These are phyloP conservation scores for Tolypocladium inflatum DNA, from an alignment of 2,329 filamentous ascomycete species.

Conservation along the genomic window DNA sequence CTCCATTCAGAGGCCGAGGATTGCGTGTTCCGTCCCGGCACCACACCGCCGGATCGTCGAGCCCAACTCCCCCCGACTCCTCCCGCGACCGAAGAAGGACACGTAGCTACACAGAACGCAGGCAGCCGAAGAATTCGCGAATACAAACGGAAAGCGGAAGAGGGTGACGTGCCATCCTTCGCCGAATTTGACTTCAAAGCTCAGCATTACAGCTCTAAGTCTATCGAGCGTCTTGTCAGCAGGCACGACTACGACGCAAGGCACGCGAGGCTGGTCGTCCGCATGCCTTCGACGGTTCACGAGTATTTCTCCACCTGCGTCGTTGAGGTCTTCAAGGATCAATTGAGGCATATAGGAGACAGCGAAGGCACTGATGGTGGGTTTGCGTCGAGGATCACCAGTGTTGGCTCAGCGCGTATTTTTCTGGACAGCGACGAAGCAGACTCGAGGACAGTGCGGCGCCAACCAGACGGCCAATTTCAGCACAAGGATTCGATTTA, in stretches of 20 bases:
- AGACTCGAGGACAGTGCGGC: not conserved
- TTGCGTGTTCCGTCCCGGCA: too few species aligned
- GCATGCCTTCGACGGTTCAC: slow-evolving; percentile 6
- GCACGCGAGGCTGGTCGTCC: not conserved
- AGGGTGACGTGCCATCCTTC: too few species aligned
- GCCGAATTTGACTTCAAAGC: too few species aligned
- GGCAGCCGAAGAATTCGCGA: too few species aligned
- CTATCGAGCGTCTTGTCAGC: not conserved
- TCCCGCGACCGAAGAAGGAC: not conserved
- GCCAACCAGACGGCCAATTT: slow-evolving; percentile 9
- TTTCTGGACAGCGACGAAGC: not conserved
- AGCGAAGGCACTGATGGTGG: not conserved
- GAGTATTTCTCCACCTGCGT: slow-evolving; percentile 1
- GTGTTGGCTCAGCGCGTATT: not conserved
- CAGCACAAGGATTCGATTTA: slow-evolving; percentile 2
- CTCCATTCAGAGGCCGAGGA: too few species aligned
- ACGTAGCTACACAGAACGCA: too few species aligned
- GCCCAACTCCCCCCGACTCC: too few species aligned
- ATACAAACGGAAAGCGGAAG: too few species aligned
- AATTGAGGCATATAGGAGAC: not conserved
- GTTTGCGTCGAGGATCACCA: slow-evolving; percentile 1
- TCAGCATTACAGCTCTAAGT: not conserved
- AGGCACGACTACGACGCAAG: not conserved
- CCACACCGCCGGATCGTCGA: too few species aligned
- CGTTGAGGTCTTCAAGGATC: not conserved